These are phyloP conservation scores for Trichoderma koningii DNA, from an alignment of 2,329 filamentous ascomycete genomes.

Conservation along the genomic window DNA sequence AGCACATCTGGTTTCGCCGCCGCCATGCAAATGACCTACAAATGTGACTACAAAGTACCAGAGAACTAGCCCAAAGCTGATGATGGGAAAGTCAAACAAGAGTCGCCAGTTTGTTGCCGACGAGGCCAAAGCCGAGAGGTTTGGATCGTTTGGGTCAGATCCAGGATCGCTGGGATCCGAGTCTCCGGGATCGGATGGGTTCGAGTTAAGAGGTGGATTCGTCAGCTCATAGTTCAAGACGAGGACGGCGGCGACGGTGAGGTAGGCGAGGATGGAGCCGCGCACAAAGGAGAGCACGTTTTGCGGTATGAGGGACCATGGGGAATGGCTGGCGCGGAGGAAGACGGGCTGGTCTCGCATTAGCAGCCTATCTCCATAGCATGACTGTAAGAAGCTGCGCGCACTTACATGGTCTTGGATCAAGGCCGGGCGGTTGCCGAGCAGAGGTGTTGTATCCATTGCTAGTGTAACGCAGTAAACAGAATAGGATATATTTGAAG, in stretches of 20 bases:
- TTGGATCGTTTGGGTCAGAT: no score
- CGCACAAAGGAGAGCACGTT: constrained; percentile 49
- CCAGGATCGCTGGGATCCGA: no score
- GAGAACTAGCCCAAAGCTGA: constrained; percentile 48
- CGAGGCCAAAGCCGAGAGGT: constrained; percentile 33
- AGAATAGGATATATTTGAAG: not conserved
- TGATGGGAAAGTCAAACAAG: constrained; percentile 53
- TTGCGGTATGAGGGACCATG: constrained; percentile 52
- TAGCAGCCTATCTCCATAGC: constrained; percentile 22
- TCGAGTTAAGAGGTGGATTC: no score
- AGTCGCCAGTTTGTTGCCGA: constrained; percentile 46
- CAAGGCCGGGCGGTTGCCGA: constrained; percentile 37
- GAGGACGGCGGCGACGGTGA: constrained; percentile 46
- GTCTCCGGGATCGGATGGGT: no score
- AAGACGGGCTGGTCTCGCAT: constrained; percentile 48
- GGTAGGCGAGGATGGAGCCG: constrained; percentile 46
- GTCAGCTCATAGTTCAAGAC: constrained; percentile 47
- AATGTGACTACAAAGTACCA: constrained; percentile 51
- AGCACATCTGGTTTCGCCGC: not conserved
- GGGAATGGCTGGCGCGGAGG: constrained; percentile 54
- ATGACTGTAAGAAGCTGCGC: not conserved
- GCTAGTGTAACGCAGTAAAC: no score
- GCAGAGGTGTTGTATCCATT: constrained; percentile 43
- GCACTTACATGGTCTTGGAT: constrained; percentile 42
- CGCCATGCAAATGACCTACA: constrained; percentile 41